Evolutionary conservation across 192 early-diverging fungal genomes (phyloP), one percentile per base, ranked within the genome.

Genomic region (Geranomyces michiganensis): DNA sequence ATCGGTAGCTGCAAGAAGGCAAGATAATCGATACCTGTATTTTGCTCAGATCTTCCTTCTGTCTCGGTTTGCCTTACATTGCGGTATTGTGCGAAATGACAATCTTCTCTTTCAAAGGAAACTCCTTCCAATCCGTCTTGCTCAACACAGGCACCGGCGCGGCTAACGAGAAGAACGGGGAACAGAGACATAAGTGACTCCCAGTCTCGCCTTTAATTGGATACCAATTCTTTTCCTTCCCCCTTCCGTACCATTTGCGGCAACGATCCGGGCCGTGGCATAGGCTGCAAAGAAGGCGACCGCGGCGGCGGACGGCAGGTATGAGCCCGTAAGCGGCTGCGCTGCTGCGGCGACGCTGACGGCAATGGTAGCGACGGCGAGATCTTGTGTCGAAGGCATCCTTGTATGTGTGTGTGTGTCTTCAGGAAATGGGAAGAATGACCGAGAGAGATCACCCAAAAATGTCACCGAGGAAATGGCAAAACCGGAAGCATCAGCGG

Each of bases 11-110:
- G 68, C 36, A 41, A 17, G n/a, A n/a, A n/a, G n/a, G 22, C 30
- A 29, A 2, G 62, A 45, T 1, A 9, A n/a, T n/a, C n/a, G n/a
- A n/a, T n/a, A 24, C n/a, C n/a, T 62, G 61, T 10, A 26, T 30
- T 15, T 17, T 17, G 30, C 15, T 65, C 1, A 65, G n/a, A n/a
- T n/a, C n/a, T n/a, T n/a, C n/a, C n/a, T 7, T 53, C 51, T 24
- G 46, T 53, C n/a, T 53, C 51, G 3, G 19, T 7, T 9, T 53
- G 59, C n/a, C 55, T 63, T 86, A 92, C 84, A 94, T 87, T 49
- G 94, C 94, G 4, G 93, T 92, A 82, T 97, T 94, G 76, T 86
- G 89, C 32, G 88, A 90, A 68, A 94, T 78, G 66, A 86, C 81
- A 45, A 84, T 84, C 81, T 94, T 96, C 65, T 91, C 84, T 59